Conservation (phyloP, 2,329 filamentous ascomycete genomes). For the Fusarium zealandicum region DNA sequence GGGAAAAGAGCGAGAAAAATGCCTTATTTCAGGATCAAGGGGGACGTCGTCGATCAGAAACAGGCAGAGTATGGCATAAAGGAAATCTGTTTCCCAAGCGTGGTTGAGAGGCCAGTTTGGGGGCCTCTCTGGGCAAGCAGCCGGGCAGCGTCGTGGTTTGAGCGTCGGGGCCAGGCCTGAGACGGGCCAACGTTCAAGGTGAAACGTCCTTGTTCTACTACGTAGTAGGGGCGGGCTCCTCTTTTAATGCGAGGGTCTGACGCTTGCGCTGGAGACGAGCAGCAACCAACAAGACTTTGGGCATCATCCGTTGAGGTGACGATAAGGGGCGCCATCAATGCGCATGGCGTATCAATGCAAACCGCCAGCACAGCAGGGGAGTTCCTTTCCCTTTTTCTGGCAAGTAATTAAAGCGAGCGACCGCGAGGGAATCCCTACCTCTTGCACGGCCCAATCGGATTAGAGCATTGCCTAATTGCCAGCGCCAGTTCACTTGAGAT, state of each 20-base stretch:
- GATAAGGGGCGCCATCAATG: conserved; percentile 12
- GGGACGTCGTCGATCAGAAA: conserved; percentile 34
- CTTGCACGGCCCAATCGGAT: conserved; percentile 1
- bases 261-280: background rate
- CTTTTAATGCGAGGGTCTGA: conserved; percentile 31
- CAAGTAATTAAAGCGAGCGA: conserved; percentile 9
- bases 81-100: background rate
- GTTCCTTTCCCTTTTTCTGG: background rate
- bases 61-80: conserved; percentile 20
- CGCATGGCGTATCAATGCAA: conserved; percentile 1
- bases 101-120: background rate
- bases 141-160: conserved; percentile 36
- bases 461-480: conserved; percentile 1
- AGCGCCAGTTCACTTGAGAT: conserved; percentile 17
- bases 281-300: too few species aligned
- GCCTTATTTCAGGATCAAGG: conserved; percentile 33
- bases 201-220: conserved; percentile 37
- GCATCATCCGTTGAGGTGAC: conserved; percentile 5
- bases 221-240: conserved; percentile 20
- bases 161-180: conserved; percentile 32
- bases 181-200: conserved; percentile 34
- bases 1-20: background rate
- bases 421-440: conserved; percentile 8
- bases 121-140: conserved; percentile 11
- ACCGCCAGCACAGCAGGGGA: conserved; percentile 11